Evolutionary conservation across 2,329 filamentous ascomycete genomes (phyloP).

Genomic region (Geosmithia putterillii): DNA sequence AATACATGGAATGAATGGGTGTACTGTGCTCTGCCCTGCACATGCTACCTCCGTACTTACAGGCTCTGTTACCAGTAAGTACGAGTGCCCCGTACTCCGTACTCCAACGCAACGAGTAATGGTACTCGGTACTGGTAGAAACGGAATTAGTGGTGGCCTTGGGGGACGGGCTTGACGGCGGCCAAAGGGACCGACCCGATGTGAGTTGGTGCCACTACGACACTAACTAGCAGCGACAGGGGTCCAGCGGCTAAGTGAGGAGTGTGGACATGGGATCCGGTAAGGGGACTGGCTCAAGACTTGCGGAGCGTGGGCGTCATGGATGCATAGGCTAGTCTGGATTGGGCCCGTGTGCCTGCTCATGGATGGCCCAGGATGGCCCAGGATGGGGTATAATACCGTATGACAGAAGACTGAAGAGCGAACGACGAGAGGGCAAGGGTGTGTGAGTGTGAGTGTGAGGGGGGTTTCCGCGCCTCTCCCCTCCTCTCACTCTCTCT

Average conservation of each 20-base stretch:
- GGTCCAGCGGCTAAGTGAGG: constrained; percentile 1
- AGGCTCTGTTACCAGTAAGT: too few species aligned
- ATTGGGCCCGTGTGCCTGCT: neutral
- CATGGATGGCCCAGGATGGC: too few species aligned
- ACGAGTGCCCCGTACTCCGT: too few species aligned
- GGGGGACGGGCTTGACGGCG: too few species aligned
- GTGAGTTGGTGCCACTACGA: neutral
- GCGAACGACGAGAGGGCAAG: neutral
- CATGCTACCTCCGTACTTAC: too few species aligned
- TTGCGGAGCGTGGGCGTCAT: neutral
- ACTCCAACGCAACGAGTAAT: too few species aligned
- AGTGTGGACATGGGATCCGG: constrained; percentile 1
- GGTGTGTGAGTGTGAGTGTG: neutral
- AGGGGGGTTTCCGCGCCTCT: too few species aligned
- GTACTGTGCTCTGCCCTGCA: neutral
- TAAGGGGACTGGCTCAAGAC: neutral
- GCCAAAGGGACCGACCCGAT: neutral
- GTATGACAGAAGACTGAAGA: neutral
- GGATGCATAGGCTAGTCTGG: neutral
- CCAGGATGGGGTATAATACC: neutral
- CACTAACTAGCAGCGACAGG: neutral
- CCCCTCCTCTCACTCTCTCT: neutral
- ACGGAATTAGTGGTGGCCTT: too few species aligned
- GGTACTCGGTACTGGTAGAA: too few species aligned
- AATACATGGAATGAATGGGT: neutral